A percentile compares a stretch with the other conserved stretches of the same genome.
Conservation (phyloP, 1,284 basidiomycete species). For the Ceratobasidium sp. region DNA sequence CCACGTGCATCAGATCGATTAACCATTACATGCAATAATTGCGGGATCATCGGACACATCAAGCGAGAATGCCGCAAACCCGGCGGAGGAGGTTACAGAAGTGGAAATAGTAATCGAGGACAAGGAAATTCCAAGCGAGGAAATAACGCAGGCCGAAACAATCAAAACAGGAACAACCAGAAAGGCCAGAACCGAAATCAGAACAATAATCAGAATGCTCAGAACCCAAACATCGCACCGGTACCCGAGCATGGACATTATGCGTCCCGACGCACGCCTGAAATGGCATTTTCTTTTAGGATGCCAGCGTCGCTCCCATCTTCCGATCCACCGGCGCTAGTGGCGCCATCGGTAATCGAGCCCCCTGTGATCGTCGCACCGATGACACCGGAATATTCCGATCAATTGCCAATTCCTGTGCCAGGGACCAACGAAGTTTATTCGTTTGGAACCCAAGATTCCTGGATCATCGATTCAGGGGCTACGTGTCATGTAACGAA, state of each 20-base stretch:
- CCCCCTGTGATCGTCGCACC: background rate
- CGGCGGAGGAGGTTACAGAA: background rate
- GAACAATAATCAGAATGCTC: background rate
- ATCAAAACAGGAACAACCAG: background rate
- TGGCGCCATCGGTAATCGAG: background rate
- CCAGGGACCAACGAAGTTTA: background rate
- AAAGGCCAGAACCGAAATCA: too few species aligned
- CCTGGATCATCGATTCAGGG: slow-evolving; percentile 1
- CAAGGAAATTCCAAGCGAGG: background rate
- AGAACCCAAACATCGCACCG: background rate
- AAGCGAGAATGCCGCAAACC: background rate
- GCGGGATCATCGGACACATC: slow-evolving; percentile 10
- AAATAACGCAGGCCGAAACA: background rate
- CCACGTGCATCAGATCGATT: background rate
- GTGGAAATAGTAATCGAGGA: background rate
- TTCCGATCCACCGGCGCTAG: too few species aligned
- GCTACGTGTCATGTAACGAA: slow-evolving; percentile 16
- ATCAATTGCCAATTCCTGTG: background rate
- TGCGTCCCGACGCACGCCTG: too few species aligned
- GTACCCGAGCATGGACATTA: too few species aligned
- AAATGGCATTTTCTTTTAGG: too few species aligned
- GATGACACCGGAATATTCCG: background rate
- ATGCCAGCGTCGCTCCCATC: too few species aligned
- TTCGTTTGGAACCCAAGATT: background rate
- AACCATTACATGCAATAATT: slow-evolving; percentile 1